Conservation (phyloP, 805 yeast genomes). For the Barnettozyma siamensis region DNA sequence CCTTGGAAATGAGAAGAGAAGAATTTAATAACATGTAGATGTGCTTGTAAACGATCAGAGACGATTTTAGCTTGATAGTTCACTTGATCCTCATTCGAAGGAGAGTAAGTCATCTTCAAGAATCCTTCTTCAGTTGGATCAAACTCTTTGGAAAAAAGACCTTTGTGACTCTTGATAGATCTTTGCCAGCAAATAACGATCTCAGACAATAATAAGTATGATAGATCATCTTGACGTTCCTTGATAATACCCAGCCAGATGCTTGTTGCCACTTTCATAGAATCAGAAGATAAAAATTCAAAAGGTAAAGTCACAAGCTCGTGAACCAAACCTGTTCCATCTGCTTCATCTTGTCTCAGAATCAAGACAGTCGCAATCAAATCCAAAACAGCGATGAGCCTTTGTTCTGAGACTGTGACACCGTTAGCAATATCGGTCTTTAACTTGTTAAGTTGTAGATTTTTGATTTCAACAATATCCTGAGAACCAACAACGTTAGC, state of each 20-base stretch:
- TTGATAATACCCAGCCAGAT: constrained; percentile 77
- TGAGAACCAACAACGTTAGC: constrained; percentile 20
- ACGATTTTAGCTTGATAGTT: constrained; percentile 47
- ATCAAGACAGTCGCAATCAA: constrained; percentile 37
- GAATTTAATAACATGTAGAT: constrained; percentile 58
- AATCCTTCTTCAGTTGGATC: constrained; percentile 59
- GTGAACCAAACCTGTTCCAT: constrained; percentile 35
- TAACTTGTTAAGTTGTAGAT: constrained; percentile 20
- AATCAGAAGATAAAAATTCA: constrained; percentile 48
- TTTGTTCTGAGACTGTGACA: constrained; percentile 24
- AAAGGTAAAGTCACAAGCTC: constrained; percentile 69
- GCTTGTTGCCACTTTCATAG: constrained; percentile 61
- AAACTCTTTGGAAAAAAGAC: constrained; percentile 53
- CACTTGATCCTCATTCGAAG: constrained; percentile 61
- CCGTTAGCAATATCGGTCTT: constrained; percentile 14
- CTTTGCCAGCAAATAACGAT: constrained; percentile 64
- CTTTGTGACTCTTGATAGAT: constrained; percentile 52
- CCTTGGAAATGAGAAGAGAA: constrained; percentile 78
- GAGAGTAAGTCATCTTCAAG: constrained; percentile 81
- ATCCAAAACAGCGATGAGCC: constrained; percentile 40
- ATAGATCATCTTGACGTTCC: constrained; percentile 51
- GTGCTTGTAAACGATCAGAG: constrained; percentile 54
- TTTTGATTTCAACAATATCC: constrained; percentile 15
- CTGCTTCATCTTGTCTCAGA: constrained; percentile 26
- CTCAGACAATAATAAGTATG: constrained; percentile 60